These are phyloP conservation scores for Naematelia aurantialba DNA, from an alignment of 768 basidiomycete genomes.

Conservation along the genomic window DNA sequence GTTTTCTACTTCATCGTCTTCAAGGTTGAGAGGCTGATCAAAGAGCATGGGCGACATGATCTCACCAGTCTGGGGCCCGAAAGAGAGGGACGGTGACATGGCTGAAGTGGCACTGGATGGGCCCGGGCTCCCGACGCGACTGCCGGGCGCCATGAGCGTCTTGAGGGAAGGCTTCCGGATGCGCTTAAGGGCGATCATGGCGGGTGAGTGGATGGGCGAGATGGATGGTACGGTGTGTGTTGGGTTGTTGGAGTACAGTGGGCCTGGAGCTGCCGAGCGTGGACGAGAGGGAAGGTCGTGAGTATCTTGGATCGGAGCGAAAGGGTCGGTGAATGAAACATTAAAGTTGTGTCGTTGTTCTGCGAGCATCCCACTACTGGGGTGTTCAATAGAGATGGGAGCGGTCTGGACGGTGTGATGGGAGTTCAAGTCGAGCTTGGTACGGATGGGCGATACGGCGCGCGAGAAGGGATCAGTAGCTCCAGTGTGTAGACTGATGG, in stretches of 20 bases:
- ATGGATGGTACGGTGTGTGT: background rate
- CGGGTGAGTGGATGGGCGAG: background rate
- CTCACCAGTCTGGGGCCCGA: background rate
- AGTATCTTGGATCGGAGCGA: background rate
- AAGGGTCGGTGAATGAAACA: background rate
- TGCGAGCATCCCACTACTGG: background rate
- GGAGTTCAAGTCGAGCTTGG: background rate
- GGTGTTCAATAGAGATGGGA: no score
- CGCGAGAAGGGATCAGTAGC: conserved; percentile 20
- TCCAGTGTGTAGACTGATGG: conserved; percentile 7
- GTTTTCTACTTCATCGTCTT: background rate
- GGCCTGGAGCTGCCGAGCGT: conserved; percentile 1
- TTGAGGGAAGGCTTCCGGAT: conserved; percentile 29
- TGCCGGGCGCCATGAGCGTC: conserved; percentile 26
- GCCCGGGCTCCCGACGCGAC: conserved; percentile 3
- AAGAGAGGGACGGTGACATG: background rate
- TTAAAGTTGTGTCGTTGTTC: background rate
- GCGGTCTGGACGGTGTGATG: no score
- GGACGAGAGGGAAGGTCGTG: background rate
- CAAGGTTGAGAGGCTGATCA: conserved; percentile 4
- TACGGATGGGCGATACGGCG: conserved; percentile 21
- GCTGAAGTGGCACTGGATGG: background rate
- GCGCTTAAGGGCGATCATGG: conserved; percentile 20
- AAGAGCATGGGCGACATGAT: conserved; percentile 1
- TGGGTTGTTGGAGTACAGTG: background rate